These are phyloP conservation scores for Raphanus hybrid DNA, from an alignment of 441 rosid genomes.

Conservation along the genomic window DNA sequence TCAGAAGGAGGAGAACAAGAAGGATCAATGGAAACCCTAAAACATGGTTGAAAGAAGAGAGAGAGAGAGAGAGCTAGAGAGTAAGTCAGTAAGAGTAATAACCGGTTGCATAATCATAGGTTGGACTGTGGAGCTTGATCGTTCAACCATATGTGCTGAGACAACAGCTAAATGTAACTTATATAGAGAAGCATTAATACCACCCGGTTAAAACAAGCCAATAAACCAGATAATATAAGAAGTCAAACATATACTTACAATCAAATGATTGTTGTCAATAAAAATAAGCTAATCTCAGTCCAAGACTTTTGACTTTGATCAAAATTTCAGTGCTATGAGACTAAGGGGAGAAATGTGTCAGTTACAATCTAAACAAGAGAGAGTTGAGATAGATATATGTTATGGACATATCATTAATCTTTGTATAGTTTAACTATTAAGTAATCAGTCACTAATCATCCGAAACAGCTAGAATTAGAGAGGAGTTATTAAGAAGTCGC, in stretches of 20 bases:
- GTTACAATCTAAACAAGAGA: constrained; percentile 10
- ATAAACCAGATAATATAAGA: background rate
- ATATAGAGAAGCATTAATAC: background rate
- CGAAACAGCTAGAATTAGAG: too few species aligned
- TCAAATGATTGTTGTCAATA: background rate
- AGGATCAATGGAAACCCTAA: background rate
- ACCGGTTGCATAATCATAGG: too few species aligned
- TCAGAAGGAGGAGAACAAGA: background rate
- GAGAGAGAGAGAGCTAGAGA: background rate
- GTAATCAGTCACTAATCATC: too few species aligned
- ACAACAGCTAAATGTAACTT: too few species aligned
- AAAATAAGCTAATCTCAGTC: background rate
- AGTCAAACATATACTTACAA: background rate
- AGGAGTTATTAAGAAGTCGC: too few species aligned
- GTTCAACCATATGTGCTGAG: too few species aligned
- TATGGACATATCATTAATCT: background rate
- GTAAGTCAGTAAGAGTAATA: background rate
- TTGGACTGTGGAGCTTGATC: too few species aligned
- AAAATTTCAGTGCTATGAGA: background rate
- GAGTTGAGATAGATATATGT: background rate
- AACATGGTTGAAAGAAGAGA: background rate
- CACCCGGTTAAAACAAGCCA: background rate
- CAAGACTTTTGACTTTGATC: background rate
- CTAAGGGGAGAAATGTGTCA: background rate
- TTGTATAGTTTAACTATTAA: too few species aligned